phyloP scores from a whole-genome alignment of 257 asterid species.

The Voacanga thouarsii region DNA sequence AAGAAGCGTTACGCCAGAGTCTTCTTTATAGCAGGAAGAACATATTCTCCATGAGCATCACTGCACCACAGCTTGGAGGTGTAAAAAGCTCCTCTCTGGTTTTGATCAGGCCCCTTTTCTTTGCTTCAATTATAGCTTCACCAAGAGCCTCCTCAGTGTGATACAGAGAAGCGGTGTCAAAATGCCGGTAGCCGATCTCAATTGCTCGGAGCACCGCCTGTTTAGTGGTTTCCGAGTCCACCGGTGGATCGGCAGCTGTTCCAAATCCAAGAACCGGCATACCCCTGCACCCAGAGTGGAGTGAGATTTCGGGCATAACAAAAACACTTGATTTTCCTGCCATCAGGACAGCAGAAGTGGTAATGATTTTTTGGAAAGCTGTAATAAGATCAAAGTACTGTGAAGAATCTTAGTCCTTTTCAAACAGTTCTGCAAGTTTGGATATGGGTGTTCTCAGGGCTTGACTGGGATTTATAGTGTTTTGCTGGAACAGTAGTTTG shows the following conservation, averaged over 20 bases:
- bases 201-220: conserved; percentile 49
- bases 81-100: conserved; percentile 48
- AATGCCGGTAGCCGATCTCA: conserved; percentile 55
- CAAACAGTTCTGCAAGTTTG: too few species aligned
- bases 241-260: conserved; percentile 54
- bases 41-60: conserved; percentile 52
- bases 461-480: too few species aligned
- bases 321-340: background rate
- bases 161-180: conserved; percentile 64
- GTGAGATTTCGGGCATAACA: conserved; percentile 26
- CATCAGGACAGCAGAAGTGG: background rate
- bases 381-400: too few species aligned
- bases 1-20: conserved; percentile 19
- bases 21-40: conserved; percentile 41
- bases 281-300: conserved; percentile 32
- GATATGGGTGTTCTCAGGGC: too few species aligned
- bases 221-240: conserved; percentile 35
- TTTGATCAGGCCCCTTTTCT: conserved; percentile 31
- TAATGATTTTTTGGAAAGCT: too few species aligned
- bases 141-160: conserved; percentile 51
- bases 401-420: too few species aligned
- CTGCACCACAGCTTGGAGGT: conserved; percentile 65
- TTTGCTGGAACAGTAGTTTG: too few species aligned
- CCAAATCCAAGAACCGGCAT: conserved; percentile 58
- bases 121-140: conserved; percentile 52